Evolutionary conservation across 106 monocot species (phyloP), one percentile per base, ranked within the genome.

Genomic region (Alisma plantagoaquatica): DNA sequence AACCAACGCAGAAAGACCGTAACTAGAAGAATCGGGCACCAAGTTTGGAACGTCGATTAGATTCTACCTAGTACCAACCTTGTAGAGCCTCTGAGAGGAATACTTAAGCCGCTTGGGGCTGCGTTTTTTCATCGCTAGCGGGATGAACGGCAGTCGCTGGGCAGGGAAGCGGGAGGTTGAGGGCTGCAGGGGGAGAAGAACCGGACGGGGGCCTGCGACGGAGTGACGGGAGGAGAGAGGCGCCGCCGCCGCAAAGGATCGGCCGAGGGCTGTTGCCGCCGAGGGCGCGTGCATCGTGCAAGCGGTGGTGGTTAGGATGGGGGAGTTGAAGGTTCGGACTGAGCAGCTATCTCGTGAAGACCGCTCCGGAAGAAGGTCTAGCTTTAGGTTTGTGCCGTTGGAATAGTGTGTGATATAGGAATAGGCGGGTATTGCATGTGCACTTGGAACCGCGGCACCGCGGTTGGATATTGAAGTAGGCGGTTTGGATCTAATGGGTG

Each of bases 61-160:
- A 47, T n/a, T 19, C 41, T 35, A 55, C 38, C 4, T 31, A 5
- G 21, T 23, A 20, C 21, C 14, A 27, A 77, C 84, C 93, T 84
- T 81, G 71, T 65, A 72, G 56, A 77, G 65, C 62, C 80, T 74
- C 59, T 77, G 49, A 33, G 94, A 49, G 68, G 70, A 60, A 73
- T 84, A 84, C 53, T 84, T 88, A 43, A 84, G 67, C 61, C 94
- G 87, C 53, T 87, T 94, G 24, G 84, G 94, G 70, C 73, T 84
- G 23, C 88, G 77, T 54, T 88, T 88, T 43, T 65, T 49, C 33
- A 77, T 57, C 9, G 77, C 62, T 8, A 60, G 26, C 7, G 54
- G 54, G 29, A 27, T 19, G 67, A 30, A n/a, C 11, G 22, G 22
- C 60, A 62, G 51, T 15, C 29, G 33, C 10, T 20, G 19, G 41